Conservation (phyloP, 495 filamentous ascomycete species). For the Choiromyces venosus region DNA sequence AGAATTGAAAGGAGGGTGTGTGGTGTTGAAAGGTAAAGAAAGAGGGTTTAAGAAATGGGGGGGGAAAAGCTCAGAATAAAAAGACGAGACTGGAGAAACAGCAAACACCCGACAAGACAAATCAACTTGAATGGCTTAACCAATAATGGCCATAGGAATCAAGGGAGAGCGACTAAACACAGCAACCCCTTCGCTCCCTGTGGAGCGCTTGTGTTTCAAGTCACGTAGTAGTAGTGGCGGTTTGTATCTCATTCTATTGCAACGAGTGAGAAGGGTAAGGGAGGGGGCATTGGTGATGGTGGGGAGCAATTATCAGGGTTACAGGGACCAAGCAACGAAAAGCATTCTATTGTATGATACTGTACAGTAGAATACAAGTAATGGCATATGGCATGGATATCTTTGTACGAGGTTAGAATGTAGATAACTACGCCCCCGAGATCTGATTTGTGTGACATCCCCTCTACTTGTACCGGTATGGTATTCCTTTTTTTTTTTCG, state of each 20-base stretch:
- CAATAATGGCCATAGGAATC: not conserved
- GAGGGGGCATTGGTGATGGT: not conserved
- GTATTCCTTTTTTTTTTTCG: too few relatives aligned
- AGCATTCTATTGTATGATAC: not conserved
- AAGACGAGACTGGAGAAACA: not conserved
- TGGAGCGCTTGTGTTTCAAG: conserved; percentile 2
- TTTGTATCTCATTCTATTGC: not conserved
- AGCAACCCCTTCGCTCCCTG: not conserved
- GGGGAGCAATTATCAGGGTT: not conserved
- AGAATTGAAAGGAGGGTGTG: conserved; percentile 4
- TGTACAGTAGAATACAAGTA: not conserved
- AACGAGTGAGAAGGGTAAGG: not conserved
- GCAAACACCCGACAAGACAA: not conserved
- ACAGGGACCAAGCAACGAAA: not conserved
- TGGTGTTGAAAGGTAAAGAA: not conserved
- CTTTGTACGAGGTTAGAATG: not conserved
- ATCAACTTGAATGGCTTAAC: not conserved
- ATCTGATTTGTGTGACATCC: too few relatives aligned
- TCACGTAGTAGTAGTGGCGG: not conserved
- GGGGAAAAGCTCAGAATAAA: conserved; percentile 7
- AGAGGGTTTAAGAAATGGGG: conserved; percentile 4
- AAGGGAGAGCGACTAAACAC: not conserved
- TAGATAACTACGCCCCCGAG: too few relatives aligned
- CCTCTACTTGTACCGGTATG: too few relatives aligned
- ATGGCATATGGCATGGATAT: not conserved